A percentile compares a stretch with the other conserved stretches of the same genome.
These are phyloP conservation scores for Collybiopsis luxurians DNA, from an alignment of 768 basidiomycete species.

Conservation along the genomic window DNA sequence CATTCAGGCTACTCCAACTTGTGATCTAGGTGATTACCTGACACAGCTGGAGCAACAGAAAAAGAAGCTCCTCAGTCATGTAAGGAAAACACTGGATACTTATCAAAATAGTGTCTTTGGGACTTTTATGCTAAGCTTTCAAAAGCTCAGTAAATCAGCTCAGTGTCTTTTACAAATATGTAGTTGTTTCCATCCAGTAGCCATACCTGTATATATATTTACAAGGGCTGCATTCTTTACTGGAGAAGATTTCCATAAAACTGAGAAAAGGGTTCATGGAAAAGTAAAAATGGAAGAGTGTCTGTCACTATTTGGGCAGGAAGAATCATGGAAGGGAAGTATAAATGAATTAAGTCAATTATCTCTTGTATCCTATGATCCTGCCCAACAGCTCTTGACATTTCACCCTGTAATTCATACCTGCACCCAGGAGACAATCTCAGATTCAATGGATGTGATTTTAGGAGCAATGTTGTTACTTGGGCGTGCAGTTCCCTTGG, in stretches of 20 bases:
- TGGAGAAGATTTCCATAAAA: neutral
- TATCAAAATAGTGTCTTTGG: neutral
- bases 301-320: neutral
- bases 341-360: neutral
- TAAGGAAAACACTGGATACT: neutral
- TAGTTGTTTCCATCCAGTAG: neutral
- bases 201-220: neutral
- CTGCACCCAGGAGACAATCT: neutral
- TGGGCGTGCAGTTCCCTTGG: neutral
- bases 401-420: neutral
- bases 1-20: neutral
- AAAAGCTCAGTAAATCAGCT: neutral
- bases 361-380: neutral
- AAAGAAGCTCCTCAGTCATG: neutral
- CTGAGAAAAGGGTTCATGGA: neutral
- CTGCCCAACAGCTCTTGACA: neutral
- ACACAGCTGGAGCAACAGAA: neutral
- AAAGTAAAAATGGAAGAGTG: too few relatives aligned
- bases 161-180: neutral
- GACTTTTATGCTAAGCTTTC: neutral
- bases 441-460: neutral
- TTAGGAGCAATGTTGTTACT: neutral
- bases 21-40: neutral
- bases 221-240: neutral
- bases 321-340: neutral